Evolutionary conservation across 2,329 filamentous ascomycete species (phyloP).

Genomic region (Cytospora piceicola): DNA sequence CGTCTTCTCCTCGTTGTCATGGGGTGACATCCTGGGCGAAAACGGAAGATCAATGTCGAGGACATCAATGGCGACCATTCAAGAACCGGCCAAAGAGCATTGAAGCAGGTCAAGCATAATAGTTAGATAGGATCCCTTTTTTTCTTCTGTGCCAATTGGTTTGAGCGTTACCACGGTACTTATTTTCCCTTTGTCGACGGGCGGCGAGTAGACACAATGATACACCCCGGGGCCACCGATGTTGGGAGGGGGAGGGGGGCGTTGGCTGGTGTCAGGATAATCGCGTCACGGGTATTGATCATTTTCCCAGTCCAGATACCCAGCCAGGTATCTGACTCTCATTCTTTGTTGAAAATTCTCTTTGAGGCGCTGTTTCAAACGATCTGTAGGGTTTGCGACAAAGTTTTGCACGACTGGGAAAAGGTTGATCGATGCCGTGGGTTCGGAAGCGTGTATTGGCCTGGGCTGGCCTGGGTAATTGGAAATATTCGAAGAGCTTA

Average conservation of each 20-base stretch:
- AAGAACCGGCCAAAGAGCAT: slow-evolving; percentile 13
- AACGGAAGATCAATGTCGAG: slow-evolving; percentile 21
- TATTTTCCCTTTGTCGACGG: not conserved
- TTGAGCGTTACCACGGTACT: slow-evolving; percentile 1
- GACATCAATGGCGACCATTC: slow-evolving; percentile 28
- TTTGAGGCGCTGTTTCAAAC: not conserved
- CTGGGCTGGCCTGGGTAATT: too few species aligned
- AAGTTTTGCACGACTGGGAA: too few species aligned
- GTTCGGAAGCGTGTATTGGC: too few species aligned
- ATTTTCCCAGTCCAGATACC: not conserved
- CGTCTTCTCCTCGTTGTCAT: slow-evolving; percentile 30
- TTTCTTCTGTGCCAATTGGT: not conserved
- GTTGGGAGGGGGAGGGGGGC: too few species aligned
- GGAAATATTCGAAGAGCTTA: too few species aligned
- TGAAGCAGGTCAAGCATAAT: not conserved
- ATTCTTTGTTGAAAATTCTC: too few species aligned
- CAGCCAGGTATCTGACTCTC: too few species aligned
- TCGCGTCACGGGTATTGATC: not conserved
- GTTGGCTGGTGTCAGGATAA: too few species aligned
- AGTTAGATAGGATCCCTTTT: too few species aligned
- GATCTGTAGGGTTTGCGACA: too few species aligned
- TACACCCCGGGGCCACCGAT: too few species aligned
- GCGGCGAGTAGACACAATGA: not conserved
- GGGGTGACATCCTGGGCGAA: slow-evolving; percentile 30
- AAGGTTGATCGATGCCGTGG: too few species aligned